These are phyloP conservation scores for Neopestalotiopsis sp. DNA, from an alignment of 2,329 filamentous ascomycete species.

Conservation along the genomic window DNA sequence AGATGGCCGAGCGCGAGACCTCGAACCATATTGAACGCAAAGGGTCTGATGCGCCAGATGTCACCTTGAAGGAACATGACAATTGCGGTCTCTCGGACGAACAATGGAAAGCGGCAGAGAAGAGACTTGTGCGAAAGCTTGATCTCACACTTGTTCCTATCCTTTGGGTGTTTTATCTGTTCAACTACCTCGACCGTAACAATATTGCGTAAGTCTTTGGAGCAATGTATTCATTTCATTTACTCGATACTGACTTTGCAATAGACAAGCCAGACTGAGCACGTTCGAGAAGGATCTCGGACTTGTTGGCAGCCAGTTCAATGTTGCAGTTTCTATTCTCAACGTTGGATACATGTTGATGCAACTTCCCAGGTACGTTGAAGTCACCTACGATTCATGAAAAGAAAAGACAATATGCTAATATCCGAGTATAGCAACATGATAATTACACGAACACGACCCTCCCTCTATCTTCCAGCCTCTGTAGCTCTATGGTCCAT, in stretches of 20 bases:
- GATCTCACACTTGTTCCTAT: constrained; percentile 42
- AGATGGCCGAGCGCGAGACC: background rate
- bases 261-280: background rate
- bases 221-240: constrained; percentile 34
- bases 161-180: constrained; percentile 38
- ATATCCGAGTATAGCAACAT: background rate
- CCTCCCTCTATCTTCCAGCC: constrained; percentile 25
- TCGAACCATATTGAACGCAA: background rate
- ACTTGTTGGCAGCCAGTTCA: constrained; percentile 38
- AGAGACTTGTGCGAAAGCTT: constrained; percentile 41
- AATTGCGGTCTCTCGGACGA: background rate
- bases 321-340: constrained; percentile 36
- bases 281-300: background rate
- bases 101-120: constrained; percentile 32
- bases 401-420: too few species aligned
- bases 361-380: constrained; percentile 38
- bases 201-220: constrained; percentile 51
- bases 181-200: constrained; percentile 40
- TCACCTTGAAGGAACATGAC: background rate
- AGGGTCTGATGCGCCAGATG: background rate
- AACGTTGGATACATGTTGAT: constrained; percentile 40
- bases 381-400: too few species aligned
- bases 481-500: constrained; percentile 48
- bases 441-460: background rate
- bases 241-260: constrained; percentile 24